Percentiles rank a stretch among this genome's conserved stretches.
Conservation (phyloP, 495 filamentous ascomycete species). For the Lophium mytilinum region DNA sequence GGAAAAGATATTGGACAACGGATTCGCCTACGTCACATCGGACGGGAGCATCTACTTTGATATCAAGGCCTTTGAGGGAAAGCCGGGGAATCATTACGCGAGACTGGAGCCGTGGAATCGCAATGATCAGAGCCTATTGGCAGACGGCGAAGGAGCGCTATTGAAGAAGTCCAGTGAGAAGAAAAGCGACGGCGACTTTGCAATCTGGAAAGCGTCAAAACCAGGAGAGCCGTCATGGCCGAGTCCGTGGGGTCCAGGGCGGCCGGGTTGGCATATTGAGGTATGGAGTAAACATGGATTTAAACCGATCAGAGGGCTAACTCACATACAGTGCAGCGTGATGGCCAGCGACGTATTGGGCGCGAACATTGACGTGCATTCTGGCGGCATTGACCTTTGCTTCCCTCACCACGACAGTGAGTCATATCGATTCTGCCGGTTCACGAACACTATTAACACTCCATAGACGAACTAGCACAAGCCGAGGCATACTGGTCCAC, state of each 20-base stretch:
- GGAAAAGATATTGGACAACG: constrained; percentile 69
- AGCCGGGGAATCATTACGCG: constrained; percentile 68
- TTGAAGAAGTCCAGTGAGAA: constrained; percentile 59
- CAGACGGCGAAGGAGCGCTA: constrained; percentile 84
- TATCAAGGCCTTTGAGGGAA: constrained; percentile 75
- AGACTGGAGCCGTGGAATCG: constrained; percentile 80
- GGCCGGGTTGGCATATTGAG: constrained; percentile 82
- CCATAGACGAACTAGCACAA: constrained; percentile 49
- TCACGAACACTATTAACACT: not conserved
- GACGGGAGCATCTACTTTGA: constrained; percentile 94
- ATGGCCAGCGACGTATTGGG: constrained; percentile 89
- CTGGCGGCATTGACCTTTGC: constrained; percentile 83
- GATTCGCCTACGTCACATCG: constrained; percentile 70
- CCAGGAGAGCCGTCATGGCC: constrained; percentile 87
- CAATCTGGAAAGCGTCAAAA: constrained; percentile 89
- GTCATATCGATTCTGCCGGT: not conserved
- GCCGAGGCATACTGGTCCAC: constrained; percentile 68
- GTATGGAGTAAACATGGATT: no score
- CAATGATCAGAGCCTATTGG: constrained; percentile 70
- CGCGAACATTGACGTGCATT: constrained; percentile 80
- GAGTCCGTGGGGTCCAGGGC: constrained; percentile 75
- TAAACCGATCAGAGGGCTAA: not conserved
- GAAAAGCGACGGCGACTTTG: constrained; percentile 72
- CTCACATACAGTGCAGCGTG: constrained; percentile 73
- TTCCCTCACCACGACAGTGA: constrained; percentile 83